phyloP scores from a whole-genome alignment of 176 grass and related monocot genomes.

The Zoysia japonica region DNA sequence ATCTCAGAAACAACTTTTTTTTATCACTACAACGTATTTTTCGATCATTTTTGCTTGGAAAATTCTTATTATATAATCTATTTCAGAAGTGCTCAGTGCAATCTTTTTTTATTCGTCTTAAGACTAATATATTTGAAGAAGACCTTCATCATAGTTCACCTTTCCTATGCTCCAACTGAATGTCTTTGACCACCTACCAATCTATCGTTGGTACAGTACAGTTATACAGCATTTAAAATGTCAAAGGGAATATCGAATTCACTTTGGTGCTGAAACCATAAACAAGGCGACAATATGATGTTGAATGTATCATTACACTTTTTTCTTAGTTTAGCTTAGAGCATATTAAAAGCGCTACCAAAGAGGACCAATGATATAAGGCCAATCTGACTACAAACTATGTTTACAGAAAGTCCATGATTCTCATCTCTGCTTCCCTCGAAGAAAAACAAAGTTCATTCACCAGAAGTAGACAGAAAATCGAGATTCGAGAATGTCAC shows the following conservation, averaged over 20 bases:
- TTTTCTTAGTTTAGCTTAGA: slow-evolving; percentile 11
- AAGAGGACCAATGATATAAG: neutral
- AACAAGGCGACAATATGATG: slow-evolving; percentile 15
- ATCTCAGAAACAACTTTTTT: slow-evolving; percentile 14
- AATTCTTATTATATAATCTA: neutral
- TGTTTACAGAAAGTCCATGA: neutral
- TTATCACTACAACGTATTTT: neutral
- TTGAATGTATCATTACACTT: slow-evolving; percentile 7
- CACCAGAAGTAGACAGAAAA: slow-evolving; percentile 3
- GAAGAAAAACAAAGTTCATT: neutral
- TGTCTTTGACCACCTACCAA: slow-evolving; percentile 16
- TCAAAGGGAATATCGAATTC: neutral
- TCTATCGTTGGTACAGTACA: neutral
- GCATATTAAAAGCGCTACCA: neutral
- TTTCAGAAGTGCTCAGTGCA: neutral
- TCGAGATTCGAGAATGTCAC: neutral
- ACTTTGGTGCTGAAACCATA: slow-evolving; percentile 10
- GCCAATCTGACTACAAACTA: neutral
- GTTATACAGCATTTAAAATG: slow-evolving; percentile 1
- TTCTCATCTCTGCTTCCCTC: neutral
- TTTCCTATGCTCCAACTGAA: slow-evolving; percentile 24
- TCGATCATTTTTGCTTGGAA: neutral
- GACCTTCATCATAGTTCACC: neutral
- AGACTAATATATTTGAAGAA: neutral
- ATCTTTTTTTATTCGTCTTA: slow-evolving; percentile 5